These are phyloP conservation scores for Ustulina deusta DNA, from an alignment of 2,329 filamentous ascomycete species.

Conservation along the genomic window DNA sequence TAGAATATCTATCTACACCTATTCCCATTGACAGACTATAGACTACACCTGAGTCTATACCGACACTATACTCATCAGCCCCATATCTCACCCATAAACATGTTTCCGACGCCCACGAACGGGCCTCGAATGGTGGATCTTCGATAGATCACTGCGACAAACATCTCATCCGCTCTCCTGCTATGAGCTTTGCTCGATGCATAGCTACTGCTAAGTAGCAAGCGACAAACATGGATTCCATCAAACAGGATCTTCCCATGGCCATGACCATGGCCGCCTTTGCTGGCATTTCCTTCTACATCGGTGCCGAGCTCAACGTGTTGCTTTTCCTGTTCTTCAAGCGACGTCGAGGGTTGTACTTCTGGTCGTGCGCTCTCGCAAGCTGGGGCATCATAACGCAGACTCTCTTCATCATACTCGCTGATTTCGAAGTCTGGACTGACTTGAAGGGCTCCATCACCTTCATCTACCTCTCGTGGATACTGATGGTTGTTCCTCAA, in stretches of 20 bases:
- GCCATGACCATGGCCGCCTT: slow-evolving; percentile 55
- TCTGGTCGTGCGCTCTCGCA: slow-evolving; percentile 49
- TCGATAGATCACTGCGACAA: slow-evolving; percentile 16
- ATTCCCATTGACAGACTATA: not conserved
- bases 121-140: slow-evolving; percentile 33
- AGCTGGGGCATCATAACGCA: slow-evolving; percentile 51
- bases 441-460: slow-evolving; percentile 44
- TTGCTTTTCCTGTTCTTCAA: slow-evolving; percentile 51
- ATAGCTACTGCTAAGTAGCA: slow-evolving; percentile 22
- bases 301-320: slow-evolving; percentile 50
- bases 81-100: slow-evolving; percentile 29
- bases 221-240: slow-evolving; percentile 29
- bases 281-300: slow-evolving; percentile 52
- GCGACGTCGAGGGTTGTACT: slow-evolving; percentile 50
- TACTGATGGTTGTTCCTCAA: slow-evolving; percentile 51
- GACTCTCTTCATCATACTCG: slow-evolving; percentile 51
- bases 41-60: not conserved
- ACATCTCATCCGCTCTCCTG: not conserved
- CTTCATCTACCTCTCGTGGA: slow-evolving; percentile 50
- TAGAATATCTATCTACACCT: not conserved
- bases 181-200: slow-evolving; percentile 23
- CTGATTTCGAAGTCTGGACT: slow-evolving; percentile 49
- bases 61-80: not conserved
- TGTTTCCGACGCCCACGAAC: slow-evolving; percentile 28
- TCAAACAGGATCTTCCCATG: slow-evolving; percentile 38